These are phyloP conservation scores for Fraxinus quadrangulata DNA, from an alignment of 257 asterid species.

Conservation along the genomic window DNA sequence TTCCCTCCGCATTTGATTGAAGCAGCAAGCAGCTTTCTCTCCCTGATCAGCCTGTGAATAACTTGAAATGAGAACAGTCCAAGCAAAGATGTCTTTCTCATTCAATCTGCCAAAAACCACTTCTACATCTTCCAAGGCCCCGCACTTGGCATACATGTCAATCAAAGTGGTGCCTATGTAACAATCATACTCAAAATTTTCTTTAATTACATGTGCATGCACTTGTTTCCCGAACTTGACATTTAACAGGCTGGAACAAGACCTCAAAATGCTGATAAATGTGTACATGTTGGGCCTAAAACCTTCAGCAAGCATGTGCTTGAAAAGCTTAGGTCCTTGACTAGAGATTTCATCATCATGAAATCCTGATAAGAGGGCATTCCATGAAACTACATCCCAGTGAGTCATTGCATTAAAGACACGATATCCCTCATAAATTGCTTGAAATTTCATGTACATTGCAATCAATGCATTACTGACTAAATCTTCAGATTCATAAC, in stretches of 20 bases:
- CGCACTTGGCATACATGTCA: conserved; percentile 76
- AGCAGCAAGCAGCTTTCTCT: conserved; percentile 59
- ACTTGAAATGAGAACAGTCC: conserved; percentile 66
- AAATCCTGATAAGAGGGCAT: conserved; percentile 71
- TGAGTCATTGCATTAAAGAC: conserved; percentile 53
- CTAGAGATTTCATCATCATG: conserved; percentile 51
- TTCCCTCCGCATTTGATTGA: conserved; percentile 70
- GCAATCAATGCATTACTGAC: conserved; percentile 74
- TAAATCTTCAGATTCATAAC: conserved; percentile 52
- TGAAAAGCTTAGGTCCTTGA: conserved; percentile 55
- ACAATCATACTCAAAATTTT: conserved; percentile 34
- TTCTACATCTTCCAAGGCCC: conserved; percentile 57
- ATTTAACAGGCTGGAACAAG: conserved; percentile 58
- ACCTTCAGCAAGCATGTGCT: conserved; percentile 62
- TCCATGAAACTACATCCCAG: conserved; percentile 76
- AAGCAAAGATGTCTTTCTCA: conserved; percentile 58
- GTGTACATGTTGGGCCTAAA: conserved; percentile 69
- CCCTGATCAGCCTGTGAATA: conserved; percentile 67
- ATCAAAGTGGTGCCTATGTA: conserved; percentile 67
- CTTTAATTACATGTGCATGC: conserved; percentile 60
- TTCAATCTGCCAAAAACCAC: conserved; percentile 51
- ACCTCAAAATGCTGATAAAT: conserved; percentile 62
- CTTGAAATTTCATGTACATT: conserved; percentile 77
- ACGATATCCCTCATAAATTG: conserved; percentile 48
- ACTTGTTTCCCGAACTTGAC: conserved; percentile 68